phyloP scores from a whole-genome alignment of 2,329 filamentous ascomycete species.

The Talaromyces sp. region DNA sequence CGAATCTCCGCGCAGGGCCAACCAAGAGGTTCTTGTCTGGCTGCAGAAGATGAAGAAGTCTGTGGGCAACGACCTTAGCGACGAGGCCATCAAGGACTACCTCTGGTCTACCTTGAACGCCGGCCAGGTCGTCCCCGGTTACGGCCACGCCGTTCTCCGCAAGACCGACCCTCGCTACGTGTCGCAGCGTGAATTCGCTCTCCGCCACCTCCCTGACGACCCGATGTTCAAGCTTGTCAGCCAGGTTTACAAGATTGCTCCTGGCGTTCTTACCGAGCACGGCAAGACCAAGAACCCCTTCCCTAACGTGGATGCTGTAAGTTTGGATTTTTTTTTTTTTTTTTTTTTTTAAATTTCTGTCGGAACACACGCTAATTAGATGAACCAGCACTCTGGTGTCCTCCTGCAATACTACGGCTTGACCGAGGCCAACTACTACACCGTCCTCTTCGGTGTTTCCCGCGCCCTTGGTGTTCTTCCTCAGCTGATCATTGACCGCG shows the following conservation, averaged over 20 bases:
- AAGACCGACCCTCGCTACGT: constrained; percentile 99
- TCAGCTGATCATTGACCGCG: constrained; percentile 99
- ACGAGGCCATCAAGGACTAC: constrained; percentile 96
- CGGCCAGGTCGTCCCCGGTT: constrained; percentile 94
- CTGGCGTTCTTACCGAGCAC: constrained; percentile 95
- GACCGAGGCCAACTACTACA: constrained; percentile 99
- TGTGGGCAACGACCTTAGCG: constrained; percentile 89
- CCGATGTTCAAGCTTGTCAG: constrained; percentile 99
- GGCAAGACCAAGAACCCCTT: constrained; percentile 99
- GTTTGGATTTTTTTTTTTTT: constrained; percentile 17
- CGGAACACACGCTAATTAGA: constrained; percentile 11
- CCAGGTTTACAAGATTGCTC: constrained; percentile 99
- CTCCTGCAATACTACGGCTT: constrained; percentile 99
- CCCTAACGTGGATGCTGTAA: constrained; percentile 88
- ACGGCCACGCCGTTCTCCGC: constrained; percentile 97
- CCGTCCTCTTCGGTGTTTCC: constrained; percentile 97
- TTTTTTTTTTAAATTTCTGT: background rate
- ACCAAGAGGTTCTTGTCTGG: constrained; percentile 99
- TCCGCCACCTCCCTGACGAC: constrained; percentile 89
- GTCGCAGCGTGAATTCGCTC: constrained; percentile 95
- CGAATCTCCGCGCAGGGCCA: constrained; percentile 52
- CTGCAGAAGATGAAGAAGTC: constrained; percentile 97
- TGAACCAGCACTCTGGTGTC: constrained; percentile 76
- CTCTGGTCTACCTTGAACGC: constrained; percentile 95
- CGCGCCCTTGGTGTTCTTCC: constrained; percentile 97